Evolutionary conservation across 805 yeast genomes (phyloP).

Genomic region (Lachancea waltii): DNA sequence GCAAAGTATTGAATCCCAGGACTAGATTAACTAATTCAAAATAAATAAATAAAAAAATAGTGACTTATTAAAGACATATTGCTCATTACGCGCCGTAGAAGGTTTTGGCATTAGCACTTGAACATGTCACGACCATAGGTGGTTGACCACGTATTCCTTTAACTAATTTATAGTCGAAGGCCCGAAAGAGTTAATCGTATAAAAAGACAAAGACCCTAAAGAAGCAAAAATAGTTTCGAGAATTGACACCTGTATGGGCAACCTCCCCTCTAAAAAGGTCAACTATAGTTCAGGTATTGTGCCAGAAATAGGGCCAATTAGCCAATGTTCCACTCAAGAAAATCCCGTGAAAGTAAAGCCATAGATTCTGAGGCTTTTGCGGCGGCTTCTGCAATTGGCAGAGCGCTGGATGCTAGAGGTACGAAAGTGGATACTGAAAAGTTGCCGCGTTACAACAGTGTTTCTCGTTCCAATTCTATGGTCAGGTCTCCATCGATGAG

Average conservation of each 20-base stretch:
- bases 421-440: slow-evolving; percentile 21
- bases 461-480: slow-evolving; percentile 12
- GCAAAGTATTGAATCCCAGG: too few relatives aligned
- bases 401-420: slow-evolving; percentile 34
- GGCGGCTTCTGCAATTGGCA: slow-evolving; percentile 54
- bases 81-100: too few relatives aligned
- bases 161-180: too few relatives aligned
- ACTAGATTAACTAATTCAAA: too few relatives aligned
- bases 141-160: too few relatives aligned
- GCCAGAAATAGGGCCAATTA: background rate
- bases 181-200: too few relatives aligned
- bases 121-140: too few relatives aligned
- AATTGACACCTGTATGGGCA: too few relatives aligned
- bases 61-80: too few relatives aligned
- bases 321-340: slow-evolving; percentile 12
- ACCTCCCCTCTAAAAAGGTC: background rate
- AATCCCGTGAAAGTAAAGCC: slow-evolving; percentile 10
- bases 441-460: slow-evolving; percentile 20
- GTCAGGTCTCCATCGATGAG: slow-evolving; percentile 3
- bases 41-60: too few relatives aligned
- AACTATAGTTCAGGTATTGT: background rate
- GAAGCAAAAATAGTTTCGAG: background rate
- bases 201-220: background rate
- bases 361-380: slow-evolving; percentile 49
- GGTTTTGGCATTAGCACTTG: too few relatives aligned